Evolutionary conservation across 2,329 filamentous ascomycete genomes (phyloP).

Genomic region (Pseudovirgaria hyperparasitica): DNA sequence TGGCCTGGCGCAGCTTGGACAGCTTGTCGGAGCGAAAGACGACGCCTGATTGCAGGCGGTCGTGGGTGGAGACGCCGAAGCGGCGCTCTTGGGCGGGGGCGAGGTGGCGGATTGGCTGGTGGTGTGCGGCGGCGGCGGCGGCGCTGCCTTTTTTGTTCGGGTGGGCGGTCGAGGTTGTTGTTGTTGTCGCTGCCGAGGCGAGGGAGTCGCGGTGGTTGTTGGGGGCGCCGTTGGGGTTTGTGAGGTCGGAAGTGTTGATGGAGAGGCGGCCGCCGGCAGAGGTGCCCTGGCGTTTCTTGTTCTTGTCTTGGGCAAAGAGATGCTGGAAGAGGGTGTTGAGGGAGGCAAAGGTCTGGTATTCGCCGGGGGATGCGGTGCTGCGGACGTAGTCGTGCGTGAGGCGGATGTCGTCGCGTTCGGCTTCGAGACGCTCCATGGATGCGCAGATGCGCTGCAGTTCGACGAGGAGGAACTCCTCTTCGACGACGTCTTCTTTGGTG

Average conservation of each 20-base stretch:
- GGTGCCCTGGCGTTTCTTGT: conserved; percentile 60
- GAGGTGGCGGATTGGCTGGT: conserved; percentile 44
- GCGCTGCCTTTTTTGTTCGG: conserved; percentile 31
- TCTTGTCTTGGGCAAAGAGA: conserved; percentile 71
- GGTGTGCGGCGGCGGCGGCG: conserved; percentile 26
- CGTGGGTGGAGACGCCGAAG: conserved; percentile 77
- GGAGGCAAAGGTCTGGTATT: conserved; percentile 69
- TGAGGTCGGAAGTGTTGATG: conserved; percentile 22
- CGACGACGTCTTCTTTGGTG: conserved; percentile 75
- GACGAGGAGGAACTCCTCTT: conserved; percentile 78
- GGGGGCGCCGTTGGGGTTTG: conserved; percentile 19
- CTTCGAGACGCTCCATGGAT: conserved; percentile 72
- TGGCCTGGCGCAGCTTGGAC: conserved; percentile 65
- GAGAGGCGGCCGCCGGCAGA: conserved; percentile 22
- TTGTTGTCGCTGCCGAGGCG: conserved; percentile 18
- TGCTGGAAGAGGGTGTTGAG: conserved; percentile 71
- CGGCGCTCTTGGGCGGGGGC: conserved; percentile 61
- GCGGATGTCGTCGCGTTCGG: conserved; percentile 79
- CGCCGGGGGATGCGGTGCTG: conserved; percentile 28
- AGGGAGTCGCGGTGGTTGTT: conserved; percentile 12
- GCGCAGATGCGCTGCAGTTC: conserved; percentile 88
- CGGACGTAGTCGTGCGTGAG: conserved; percentile 70
- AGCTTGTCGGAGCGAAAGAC: conserved; percentile 80
- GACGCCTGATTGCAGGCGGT: conserved; percentile 73
- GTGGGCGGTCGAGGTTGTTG: conserved; percentile 24